Percentiles rank a stretch among this genome's conserved stretches.
phyloP scores from a whole-genome alignment of 2,329 filamentous ascomycete genomes.

The Beauveria sp. region DNA sequence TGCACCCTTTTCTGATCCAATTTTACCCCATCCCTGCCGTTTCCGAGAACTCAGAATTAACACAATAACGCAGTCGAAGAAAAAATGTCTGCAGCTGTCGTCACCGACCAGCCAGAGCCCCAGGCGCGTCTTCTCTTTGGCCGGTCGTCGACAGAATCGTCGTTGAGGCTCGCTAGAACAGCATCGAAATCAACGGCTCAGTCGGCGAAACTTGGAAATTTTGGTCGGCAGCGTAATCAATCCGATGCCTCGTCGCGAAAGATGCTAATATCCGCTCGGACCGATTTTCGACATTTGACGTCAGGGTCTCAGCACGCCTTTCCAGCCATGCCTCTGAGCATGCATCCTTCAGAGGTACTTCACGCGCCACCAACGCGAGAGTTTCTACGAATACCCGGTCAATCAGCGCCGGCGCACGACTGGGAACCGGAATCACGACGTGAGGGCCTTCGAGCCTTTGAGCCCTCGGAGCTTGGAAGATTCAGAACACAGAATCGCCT shows the following conservation, averaged over 20 bases:
- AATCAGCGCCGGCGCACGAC: not conserved
- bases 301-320: constrained; percentile 25
- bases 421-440: constrained; percentile 14
- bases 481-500: constrained; percentile 34
- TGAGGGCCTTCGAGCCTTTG: not conserved
- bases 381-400: not conserved
- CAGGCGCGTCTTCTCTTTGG: constrained; percentile 20
- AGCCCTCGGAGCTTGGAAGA: constrained; percentile 50
- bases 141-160: not conserved
- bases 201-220: not conserved
- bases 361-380: constrained; percentile 11
- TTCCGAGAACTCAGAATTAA: not conserved
- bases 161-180: not conserved
- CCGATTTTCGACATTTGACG: constrained; percentile 52
- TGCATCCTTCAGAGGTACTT: constrained; percentile 27
- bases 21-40: not conserved
- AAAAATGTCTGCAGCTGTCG: constrained; percentile 19
- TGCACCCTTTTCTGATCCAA: not conserved
- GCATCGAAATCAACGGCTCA: not conserved
- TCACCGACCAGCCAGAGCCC: constrained; percentile 22
- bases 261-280: constrained; percentile 50
- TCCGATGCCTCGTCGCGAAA: constrained; percentile 40
- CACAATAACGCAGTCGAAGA: constrained; percentile 12
- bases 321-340: not conserved
- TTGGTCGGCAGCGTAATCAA: constrained; percentile 26